These are phyloP conservation scores for Dryadomyces quercivorus DNA, from an alignment of 2,329 filamentous ascomycete species.

Conservation along the genomic window DNA sequence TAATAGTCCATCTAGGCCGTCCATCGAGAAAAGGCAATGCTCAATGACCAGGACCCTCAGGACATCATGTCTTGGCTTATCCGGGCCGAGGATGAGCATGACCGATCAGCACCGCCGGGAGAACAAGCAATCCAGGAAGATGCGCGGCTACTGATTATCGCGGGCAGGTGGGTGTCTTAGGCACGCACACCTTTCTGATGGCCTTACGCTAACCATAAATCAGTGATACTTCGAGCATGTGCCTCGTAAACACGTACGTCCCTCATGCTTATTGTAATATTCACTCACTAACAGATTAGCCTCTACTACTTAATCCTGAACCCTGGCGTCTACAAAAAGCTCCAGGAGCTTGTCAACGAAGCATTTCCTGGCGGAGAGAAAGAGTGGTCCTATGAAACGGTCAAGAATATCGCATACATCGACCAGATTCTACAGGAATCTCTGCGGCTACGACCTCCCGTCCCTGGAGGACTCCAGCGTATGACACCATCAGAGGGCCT, in stretches of 20 bases:
- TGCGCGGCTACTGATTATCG: background rate
- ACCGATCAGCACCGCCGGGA: background rate
- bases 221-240: background rate
- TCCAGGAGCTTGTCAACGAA: slow-evolving; percentile 14
- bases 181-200: no score
- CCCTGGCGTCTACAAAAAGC: slow-evolving; percentile 6
- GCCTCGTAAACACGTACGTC: background rate
- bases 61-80: background rate
- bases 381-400: slow-evolving; percentile 20
- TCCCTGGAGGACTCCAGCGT: slow-evolving; percentile 22
- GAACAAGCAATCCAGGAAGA: background rate
- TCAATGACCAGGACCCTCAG: background rate
- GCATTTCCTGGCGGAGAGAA: slow-evolving; percentile 16
- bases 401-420: slow-evolving; percentile 15
- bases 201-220: background rate
- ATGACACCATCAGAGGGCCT: slow-evolving; percentile 25
- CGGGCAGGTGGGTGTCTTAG: background rate
- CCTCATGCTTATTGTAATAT: background rate
- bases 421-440: slow-evolving; percentile 26
- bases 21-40: background rate
- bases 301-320: slow-evolving; percentile 21
- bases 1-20: background rate
- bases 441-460: slow-evolving; percentile 15
- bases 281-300: slow-evolving; percentile 9
- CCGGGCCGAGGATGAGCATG: background rate